phyloP scores from a whole-genome alignment of 2,329 filamentous ascomycete species.

The Coniella lustricola region DNA sequence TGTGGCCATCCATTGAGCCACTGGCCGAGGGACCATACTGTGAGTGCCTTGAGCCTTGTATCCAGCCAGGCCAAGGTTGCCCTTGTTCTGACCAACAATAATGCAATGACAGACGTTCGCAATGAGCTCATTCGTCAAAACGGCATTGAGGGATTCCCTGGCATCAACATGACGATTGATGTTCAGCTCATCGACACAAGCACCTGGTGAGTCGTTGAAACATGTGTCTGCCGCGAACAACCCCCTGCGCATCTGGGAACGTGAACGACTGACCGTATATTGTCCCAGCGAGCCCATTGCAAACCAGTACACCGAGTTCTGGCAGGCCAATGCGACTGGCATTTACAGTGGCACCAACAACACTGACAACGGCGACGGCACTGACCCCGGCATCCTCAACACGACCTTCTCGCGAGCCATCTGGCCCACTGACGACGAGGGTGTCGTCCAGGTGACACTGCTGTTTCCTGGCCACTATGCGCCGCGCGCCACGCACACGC shows the following conservation, averaged over 20 bases:
- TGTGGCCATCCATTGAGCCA: background rate
- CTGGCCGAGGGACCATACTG: constrained; percentile 3
- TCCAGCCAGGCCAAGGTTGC: too few relatives aligned
- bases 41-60: too few relatives aligned
- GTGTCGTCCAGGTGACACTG: constrained; percentile 6
- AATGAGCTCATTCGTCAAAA: constrained; percentile 4
- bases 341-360: constrained; percentile 6
- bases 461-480: constrained; percentile 7
- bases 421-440: constrained; percentile 6
- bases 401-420: constrained; percentile 6
- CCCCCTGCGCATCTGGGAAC: background rate
- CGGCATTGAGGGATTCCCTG: constrained; percentile 19
- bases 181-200: constrained; percentile 44
- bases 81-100: too few relatives aligned
- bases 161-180: constrained; percentile 42
- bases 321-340: constrained; percentile 24
- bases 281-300: constrained; percentile 31
- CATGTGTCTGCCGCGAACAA: background rate
- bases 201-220: constrained; percentile 28
- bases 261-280: background rate
- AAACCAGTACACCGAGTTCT: constrained; percentile 37
- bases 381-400: constrained; percentile 3
- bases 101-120: background rate
- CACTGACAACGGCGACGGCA: background rate
- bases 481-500: constrained; percentile 4